These are phyloP conservation scores for Vigna trinervia DNA, from an alignment of 306 rosid genomes.

Conservation along the genomic window DNA sequence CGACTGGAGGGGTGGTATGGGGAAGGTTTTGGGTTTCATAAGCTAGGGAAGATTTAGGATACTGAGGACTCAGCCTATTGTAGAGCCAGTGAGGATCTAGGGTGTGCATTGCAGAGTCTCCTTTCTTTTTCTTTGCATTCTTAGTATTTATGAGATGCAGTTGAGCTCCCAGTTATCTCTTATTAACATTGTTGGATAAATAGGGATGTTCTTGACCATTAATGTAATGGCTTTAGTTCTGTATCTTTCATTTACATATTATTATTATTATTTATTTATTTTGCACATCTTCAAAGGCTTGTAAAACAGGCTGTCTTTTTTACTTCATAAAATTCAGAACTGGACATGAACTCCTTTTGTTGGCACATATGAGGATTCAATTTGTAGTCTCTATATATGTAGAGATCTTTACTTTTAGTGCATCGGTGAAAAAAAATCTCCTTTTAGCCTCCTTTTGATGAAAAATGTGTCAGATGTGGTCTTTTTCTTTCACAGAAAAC, in stretches of 20 bases:
- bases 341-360: constrained; percentile 13
- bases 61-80: neutral
- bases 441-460: neutral
- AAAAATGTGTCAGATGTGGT: neutral
- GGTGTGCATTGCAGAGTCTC: neutral
- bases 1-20: neutral
- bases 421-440: neutral
- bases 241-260: neutral
- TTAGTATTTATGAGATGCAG: neutral
- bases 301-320: neutral
- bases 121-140: neutral
- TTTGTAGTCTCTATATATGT: neutral
- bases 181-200: neutral
- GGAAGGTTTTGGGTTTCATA: neutral
- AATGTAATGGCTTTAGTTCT: neutral
- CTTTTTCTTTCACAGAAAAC: neutral
- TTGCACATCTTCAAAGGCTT: neutral
- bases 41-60: constrained; percentile 4
- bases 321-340: neutral
- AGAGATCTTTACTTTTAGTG: neutral
- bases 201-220: neutral
- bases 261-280: neutral
- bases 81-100: neutral
- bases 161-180: neutral
- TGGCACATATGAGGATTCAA: neutral